Percentiles rank a stretch among this genome's conserved stretches.
These are phyloP conservation scores for Curvularia sp. DNA, from an alignment of 2,329 filamentous ascomycete genomes.

Conservation along the genomic window DNA sequence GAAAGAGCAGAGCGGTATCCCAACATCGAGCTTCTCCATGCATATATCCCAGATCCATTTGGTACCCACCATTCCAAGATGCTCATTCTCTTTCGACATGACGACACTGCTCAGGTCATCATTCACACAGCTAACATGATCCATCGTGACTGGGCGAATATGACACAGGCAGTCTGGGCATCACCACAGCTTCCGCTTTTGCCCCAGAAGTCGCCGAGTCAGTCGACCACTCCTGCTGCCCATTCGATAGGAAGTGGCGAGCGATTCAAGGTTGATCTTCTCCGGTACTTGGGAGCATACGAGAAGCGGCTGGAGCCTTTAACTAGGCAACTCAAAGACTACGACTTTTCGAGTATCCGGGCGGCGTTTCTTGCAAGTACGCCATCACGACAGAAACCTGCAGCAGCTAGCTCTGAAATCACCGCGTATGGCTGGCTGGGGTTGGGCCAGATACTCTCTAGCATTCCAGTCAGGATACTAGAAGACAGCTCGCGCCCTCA, in stretches of 20 bases:
- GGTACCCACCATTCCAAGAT: slow-evolving; percentile 90
- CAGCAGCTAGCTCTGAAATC: slow-evolving; percentile 50
- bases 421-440: slow-evolving; percentile 81
- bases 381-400: slow-evolving; percentile 68
- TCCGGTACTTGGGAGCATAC: slow-evolving; percentile 76
- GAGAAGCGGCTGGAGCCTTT: slow-evolving; percentile 65
- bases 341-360: slow-evolving; percentile 73
- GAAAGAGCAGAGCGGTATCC: slow-evolving; percentile 65
- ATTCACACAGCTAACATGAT: slow-evolving; percentile 96
- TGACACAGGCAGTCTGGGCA: slow-evolving; percentile 83
- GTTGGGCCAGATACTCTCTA: slow-evolving; percentile 65
- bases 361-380: slow-evolving; percentile 80
- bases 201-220: slow-evolving; percentile 10
- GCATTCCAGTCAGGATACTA: slow-evolving; percentile 51
- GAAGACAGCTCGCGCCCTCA: slow-evolving; percentile 39
- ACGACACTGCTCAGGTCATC: slow-evolving; percentile 77
- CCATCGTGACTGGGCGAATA: slow-evolving; percentile 82
- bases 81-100: slow-evolving; percentile 79
- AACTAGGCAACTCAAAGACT: slow-evolving; percentile 62
- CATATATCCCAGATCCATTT: slow-evolving; percentile 82
- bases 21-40: slow-evolving; percentile 74
- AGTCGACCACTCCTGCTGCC: not conserved
- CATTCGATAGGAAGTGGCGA: slow-evolving; percentile 64
- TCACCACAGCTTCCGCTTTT: slow-evolving; percentile 71
- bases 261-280: slow-evolving; percentile 77